These are phyloP conservation scores for Wickerhamomyces queroliae DNA, from an alignment of 805 yeast species.

Conservation along the genomic window DNA sequence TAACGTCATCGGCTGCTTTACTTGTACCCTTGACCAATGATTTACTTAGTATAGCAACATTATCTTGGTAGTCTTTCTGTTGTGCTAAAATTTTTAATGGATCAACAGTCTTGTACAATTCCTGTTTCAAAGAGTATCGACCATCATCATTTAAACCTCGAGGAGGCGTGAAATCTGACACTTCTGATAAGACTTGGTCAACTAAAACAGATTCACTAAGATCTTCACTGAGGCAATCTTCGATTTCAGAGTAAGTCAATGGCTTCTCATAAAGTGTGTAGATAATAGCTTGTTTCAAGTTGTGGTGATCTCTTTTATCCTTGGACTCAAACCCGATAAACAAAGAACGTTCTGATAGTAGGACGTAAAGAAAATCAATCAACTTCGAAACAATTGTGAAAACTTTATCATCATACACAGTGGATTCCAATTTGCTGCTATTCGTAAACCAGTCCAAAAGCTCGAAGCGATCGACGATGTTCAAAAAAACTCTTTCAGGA, in stretches of 20 bases:
- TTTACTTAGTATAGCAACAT: constrained; percentile 40
- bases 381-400: constrained; percentile 75
- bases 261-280: constrained; percentile 49
- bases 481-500: constrained; percentile 52
- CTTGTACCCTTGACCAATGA: constrained; percentile 28
- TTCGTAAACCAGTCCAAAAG: constrained; percentile 43
- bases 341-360: constrained; percentile 64
- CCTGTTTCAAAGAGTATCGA: constrained; percentile 50
- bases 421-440: constrained; percentile 27
- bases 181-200: constrained; percentile 53
- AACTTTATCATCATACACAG: constrained; percentile 42
- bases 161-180: constrained; percentile 59
- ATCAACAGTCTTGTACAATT: constrained; percentile 42
- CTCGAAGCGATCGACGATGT: constrained; percentile 55
- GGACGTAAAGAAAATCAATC: constrained; percentile 58
- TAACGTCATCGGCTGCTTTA: constrained; percentile 26
- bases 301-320: constrained; percentile 22
- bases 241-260: constrained; percentile 46
- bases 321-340: constrained; percentile 37
- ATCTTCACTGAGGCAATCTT: constrained; percentile 29
- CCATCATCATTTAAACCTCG: constrained; percentile 64
- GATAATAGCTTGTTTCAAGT: constrained; percentile 36
- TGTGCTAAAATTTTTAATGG: constrained; percentile 48
- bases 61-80: constrained; percentile 42
- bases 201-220: constrained; percentile 42